A percentile compares a stretch with the other conserved stretches of the same genome.
Evolutionary conservation across 2,329 filamentous ascomycete species (phyloP).

Genomic region (Aspergillus brasiliensis): DNA sequence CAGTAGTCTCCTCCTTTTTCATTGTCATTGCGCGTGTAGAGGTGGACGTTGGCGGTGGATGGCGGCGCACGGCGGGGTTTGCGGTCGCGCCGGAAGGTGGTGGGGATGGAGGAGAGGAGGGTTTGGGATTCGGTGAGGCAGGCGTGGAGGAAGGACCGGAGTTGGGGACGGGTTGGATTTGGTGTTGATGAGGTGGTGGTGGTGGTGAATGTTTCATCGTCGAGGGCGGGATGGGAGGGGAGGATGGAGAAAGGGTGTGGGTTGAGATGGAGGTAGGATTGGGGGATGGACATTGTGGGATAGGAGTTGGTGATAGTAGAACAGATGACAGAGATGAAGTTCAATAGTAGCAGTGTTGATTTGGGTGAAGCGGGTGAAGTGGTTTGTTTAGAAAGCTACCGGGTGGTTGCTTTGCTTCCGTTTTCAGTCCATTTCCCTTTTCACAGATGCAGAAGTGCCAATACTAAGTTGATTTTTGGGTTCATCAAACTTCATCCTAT

Average conservation of each 20-base stretch:
- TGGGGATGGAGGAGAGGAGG: conserved; percentile 31
- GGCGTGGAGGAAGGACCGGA: conserved; percentile 24
- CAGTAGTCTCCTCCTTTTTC: conserved; percentile 36
- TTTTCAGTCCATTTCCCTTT: too few species aligned
- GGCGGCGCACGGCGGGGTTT: conserved; percentile 33
- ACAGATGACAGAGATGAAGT: background rate
- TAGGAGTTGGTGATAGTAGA: background rate
- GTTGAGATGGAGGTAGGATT: conserved; percentile 26
- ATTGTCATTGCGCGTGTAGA: conserved; percentile 18
- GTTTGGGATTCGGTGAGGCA: conserved; percentile 32
- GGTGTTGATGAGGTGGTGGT: background rate
- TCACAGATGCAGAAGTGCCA: too few species aligned
- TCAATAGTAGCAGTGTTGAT: too few species aligned
- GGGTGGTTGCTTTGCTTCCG: too few species aligned
- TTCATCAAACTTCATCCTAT: too few species aligned
- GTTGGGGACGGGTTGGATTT: conserved; percentile 18
- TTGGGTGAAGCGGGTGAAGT: too few species aligned
- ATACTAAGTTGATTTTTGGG: too few species aligned
- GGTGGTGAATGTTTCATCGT: conserved; percentile 1
- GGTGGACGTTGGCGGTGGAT: conserved; percentile 32
- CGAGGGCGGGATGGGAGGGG: conserved; percentile 33
- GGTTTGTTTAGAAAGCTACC: too few species aligned
- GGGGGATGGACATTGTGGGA: background rate
- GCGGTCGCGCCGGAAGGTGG: conserved; percentile 28
- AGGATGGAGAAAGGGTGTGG: conserved; percentile 33